Evolutionary conservation across 176 grass and related monocot genomes (phyloP), one percentile per base, ranked within the genome.

Genomic region (Carex myosuroides): DNA sequence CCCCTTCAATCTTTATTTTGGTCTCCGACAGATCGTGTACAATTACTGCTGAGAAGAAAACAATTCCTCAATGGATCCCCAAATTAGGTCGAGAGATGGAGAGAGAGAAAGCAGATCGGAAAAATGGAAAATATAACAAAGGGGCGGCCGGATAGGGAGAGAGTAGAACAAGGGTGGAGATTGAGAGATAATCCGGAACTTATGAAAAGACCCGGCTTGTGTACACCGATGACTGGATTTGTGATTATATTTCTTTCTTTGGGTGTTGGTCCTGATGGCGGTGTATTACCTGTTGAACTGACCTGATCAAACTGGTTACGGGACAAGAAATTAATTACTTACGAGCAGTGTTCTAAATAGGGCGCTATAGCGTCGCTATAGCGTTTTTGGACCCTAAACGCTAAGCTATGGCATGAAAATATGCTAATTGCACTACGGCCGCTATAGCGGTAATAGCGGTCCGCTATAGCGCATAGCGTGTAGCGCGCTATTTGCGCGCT

Each of bases 61-160:
- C 0, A 57, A 79, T 55, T 58, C 24, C 42, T 30, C 74, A 52
- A 52, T 8, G 22, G 56, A 80, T 76, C 84, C 70, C 12, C 0
- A 18, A 74, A 57, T 64, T 79, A 85, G 65, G 84, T 50, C 54
- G 53, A 42, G 72, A 84, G 22, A 84, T 24, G 20, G n/a, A 55
- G 50, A 77, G 32, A 61, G 24, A 85, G 56, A 75, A 44, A 60
- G 2, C 53, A 37, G 29, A 80, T 80, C 58, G 78, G 72, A 13
- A 14, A 48, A 73, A 33, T 6, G 46, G 29, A 58, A 54, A 78
- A 46, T 55, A 18, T 35, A 22, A 32, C 7, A 56, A 67, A 57
- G 37, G 32, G 70, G 68, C 69, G 30, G 69, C 55, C 18, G 72
- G 84, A 78, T 78, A 52, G 83, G 53, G 83, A 64, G 55, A 73